Conservation (phyloP, 345 rosid genomes). For the Lepidium africanum region DNA sequence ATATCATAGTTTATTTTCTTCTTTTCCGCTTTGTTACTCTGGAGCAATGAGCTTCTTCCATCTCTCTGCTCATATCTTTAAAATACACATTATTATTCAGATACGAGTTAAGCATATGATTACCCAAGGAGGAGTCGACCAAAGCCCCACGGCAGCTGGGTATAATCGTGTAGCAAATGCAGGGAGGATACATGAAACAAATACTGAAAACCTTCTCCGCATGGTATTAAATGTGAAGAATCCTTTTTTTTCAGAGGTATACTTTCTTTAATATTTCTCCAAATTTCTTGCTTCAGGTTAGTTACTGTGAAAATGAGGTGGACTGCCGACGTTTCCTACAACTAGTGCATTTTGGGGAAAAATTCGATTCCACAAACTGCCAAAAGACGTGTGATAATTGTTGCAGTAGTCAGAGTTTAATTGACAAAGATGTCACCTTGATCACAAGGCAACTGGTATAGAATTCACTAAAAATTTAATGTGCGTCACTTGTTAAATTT, state of each 20-base stretch:
- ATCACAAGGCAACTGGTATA: constrained; percentile 80
- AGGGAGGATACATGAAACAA: constrained; percentile 78
- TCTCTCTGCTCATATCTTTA: background rate
- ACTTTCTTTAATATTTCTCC: constrained; percentile 7
- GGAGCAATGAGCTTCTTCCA: background rate
- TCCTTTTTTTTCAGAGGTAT: background rate
- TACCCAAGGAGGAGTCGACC: constrained; percentile 78
- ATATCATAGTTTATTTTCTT: constrained; percentile 3
- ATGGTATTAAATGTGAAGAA: constrained; percentile 46
- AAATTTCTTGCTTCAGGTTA: constrained; percentile 53
- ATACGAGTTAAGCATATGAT: constrained; percentile 95
- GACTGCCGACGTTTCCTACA: constrained; percentile 92
- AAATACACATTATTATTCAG: constrained; percentile 37
- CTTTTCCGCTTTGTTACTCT: background rate
- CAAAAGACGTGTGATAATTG: constrained; percentile 87
- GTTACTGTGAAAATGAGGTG: constrained; percentile 91
- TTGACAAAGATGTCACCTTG: constrained; percentile 84
- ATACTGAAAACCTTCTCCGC: constrained; percentile 79
- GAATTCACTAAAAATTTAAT: background rate
- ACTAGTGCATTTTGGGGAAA: constrained; percentile 90
- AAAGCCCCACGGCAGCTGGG: constrained; percentile 57
- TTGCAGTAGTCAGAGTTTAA: constrained; percentile 44
- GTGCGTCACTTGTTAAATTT: constrained; percentile 4
- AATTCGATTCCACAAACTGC: constrained; percentile 68
- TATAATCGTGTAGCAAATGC: constrained; percentile 55